A percentile compares a stretch with the other conserved stretches of the same genome.
These are phyloP conservation scores for Elsinoe necatrix DNA, from an alignment of 2,329 filamentous ascomycete species.

Conservation along the genomic window DNA sequence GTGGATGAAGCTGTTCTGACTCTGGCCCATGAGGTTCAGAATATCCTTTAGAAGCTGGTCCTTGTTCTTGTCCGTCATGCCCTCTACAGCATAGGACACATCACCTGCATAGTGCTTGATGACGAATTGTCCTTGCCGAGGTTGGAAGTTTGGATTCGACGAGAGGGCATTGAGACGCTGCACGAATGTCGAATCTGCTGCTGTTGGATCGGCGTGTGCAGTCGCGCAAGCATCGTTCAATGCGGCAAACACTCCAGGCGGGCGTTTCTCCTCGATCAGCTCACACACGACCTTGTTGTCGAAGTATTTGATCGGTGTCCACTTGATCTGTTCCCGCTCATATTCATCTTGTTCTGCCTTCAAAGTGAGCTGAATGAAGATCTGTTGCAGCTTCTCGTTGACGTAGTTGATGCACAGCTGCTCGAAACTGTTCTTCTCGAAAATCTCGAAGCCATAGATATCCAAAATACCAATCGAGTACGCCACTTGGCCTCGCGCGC, in stretches of 20 bases:
- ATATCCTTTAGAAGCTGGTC: constrained; percentile 93
- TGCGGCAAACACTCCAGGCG: constrained; percentile 86
- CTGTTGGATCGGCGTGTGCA: constrained; percentile 89
- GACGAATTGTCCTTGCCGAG: constrained; percentile 90
- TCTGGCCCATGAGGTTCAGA: constrained; percentile 74
- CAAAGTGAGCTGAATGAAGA: constrained; percentile 94
- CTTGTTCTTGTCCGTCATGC: constrained; percentile 99
- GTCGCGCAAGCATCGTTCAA: constrained; percentile 97
- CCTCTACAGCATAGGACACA: constrained; percentile 86
- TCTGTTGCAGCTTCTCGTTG: constrained; percentile 98
- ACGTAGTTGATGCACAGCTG: constrained; percentile 99
- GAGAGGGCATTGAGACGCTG: constrained; percentile 84
- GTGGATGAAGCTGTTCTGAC: constrained; percentile 78
- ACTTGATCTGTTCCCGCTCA: constrained; percentile 88
- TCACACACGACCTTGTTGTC: constrained; percentile 99
- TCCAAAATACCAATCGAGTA: constrained; percentile 95
- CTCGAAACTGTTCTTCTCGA: constrained; percentile 98
- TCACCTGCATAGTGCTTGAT: constrained; percentile 99
- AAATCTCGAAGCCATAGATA: constrained; percentile 99
- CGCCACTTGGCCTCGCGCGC: constrained; percentile 62
- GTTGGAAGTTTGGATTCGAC: constrained; percentile 78
- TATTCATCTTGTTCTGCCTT: constrained; percentile 98
- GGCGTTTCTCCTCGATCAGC: constrained; percentile 83
- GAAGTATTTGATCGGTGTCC: constrained; percentile 98
- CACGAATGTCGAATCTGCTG: constrained; percentile 93